Base-by-base conservation (phyloP, 2,329 filamentous ascomycete species). In the Tolypocladium ophioglossoides region DNA sequence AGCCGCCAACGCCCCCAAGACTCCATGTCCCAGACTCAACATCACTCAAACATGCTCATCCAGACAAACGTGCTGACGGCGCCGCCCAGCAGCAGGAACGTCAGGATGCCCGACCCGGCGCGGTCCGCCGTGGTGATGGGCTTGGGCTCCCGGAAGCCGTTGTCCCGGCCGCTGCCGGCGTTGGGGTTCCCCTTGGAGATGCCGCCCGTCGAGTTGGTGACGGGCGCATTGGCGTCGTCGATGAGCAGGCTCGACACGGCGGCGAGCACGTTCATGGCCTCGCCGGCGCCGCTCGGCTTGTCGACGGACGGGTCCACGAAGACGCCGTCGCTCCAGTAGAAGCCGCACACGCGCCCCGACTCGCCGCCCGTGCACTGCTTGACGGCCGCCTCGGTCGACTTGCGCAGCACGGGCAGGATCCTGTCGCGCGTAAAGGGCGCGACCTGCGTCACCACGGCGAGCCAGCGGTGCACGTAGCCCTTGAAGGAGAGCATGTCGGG, bases 401-500 rank as follows among this genome's bases (percentile, higher is more conserved):
- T 76, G 54, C 72, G 70, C 8, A 90, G 72, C 35, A 81, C 75
- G 0, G 82, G 77, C 54, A 79, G 69, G 59, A 90, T 83, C 18
- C 64, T 70, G 1, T 75, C 68, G 41, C 69, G 68, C 1, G 79
- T 83, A 48, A 76, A 77, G 0, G 86, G 85, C 0, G 82, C 84
- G n/a, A 89, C 54, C 59, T 85, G 76, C 2, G 80, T 78, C 1
- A 79, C 75, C 24, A 78, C 74, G 4, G 80, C 75, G 60, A 89
- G 72, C 82, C 84, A 87, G 41, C 83, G 78, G 60, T 83, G 77
- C 20, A 88, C 73, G 55, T 85, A 84, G 40, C 85, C 85, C 69
- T 89, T 89, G 78, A 86, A 91, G 2, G 82, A 81, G 56, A 81
- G 69, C 75, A 90, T 87, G 62, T 92, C 89, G 50, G 79, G 75